These are phyloP conservation scores for Tribonema minus DNA, from an alignment of 108 stramenopile species.

Conservation along the genomic window DNA sequence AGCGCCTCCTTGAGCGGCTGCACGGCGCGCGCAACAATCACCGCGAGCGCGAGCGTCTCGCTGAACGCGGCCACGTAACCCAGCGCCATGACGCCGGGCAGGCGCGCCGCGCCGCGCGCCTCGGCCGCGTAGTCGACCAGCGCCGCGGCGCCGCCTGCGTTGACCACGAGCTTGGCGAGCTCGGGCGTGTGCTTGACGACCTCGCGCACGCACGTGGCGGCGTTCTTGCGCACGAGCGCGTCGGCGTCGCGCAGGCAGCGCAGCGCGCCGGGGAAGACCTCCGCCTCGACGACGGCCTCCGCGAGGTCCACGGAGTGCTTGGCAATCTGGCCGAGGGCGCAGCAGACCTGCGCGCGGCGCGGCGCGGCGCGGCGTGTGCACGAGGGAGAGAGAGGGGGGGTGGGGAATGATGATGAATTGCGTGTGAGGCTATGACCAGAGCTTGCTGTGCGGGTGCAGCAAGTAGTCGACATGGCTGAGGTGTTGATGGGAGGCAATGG, in stretches of 20 bases:
- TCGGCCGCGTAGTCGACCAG: constrained; percentile 66
- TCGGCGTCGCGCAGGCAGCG: constrained; percentile 67
- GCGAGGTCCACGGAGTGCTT: constrained; percentile 72
- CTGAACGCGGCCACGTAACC: constrained; percentile 68
- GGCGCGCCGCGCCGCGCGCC: constrained; percentile 59
- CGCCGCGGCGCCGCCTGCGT: constrained; percentile 65
- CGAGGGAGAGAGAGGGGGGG: constrained; percentile 63
- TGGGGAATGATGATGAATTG: too few species aligned
- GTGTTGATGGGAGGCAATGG: too few species aligned
- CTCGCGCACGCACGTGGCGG: constrained; percentile 67
- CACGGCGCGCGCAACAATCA: constrained; percentile 77
- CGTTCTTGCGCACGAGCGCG: constrained; percentile 63
- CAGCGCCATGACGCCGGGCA: constrained; percentile 68
- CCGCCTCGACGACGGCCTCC: constrained; percentile 70
- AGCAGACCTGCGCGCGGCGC: constrained; percentile 69
- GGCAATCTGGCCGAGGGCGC: constrained; percentile 63
- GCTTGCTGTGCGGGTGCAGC: too few species aligned
- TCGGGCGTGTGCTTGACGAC: constrained; percentile 70
- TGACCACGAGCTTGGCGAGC: constrained; percentile 68
- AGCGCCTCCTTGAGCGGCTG: constrained; percentile 74
- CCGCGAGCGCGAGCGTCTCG: constrained; percentile 66
- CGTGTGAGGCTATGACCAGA: too few species aligned
- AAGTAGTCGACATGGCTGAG: too few species aligned
- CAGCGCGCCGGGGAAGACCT: constrained; percentile 68
- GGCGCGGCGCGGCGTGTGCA: constrained; percentile 65